Percentiles rank a stretch among this genome's conserved stretches.
Evolutionary conservation across 495 filamentous ascomycete species (phyloP).

Genomic region (Neurospora sp.): DNA sequence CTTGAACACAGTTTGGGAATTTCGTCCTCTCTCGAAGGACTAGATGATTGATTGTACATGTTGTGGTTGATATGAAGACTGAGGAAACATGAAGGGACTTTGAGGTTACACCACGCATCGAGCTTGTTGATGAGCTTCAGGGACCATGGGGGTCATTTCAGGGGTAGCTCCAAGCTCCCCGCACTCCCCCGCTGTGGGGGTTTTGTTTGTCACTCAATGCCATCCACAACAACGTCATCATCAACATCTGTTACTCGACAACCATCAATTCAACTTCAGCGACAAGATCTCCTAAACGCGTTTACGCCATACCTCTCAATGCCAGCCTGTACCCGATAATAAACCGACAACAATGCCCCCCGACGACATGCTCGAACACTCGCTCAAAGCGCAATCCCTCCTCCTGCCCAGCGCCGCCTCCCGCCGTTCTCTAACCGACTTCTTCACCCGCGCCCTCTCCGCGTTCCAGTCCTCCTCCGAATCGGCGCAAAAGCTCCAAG

Average conservation of each 20-base stretch:
- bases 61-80: too few relatives aligned
- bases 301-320: background rate
- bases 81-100: background rate
- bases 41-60: too few relatives aligned
- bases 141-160: background rate
- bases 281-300: background rate
- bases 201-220: background rate
- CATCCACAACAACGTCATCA: background rate
- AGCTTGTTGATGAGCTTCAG: background rate
- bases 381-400: conserved; percentile 11
- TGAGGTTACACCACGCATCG: background rate
- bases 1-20: background rate
- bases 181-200: background rate
- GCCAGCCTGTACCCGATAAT: background rate
- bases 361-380: conserved; percentile 16
- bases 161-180: background rate
- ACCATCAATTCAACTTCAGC: background rate
- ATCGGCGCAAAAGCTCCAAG: conserved; percentile 34
- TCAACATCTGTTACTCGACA: background rate
- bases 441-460: conserved; percentile 43
- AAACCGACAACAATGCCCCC: background rate
- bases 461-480: conserved; percentile 46
- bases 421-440: conserved; percentile 18
- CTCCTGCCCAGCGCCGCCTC: conserved; percentile 1
- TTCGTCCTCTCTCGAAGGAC: too few relatives aligned